Evolutionary conservation across 1,284 basidiomycete species (phyloP).

Genomic region (Phellopilus nigrolimitatus): DNA sequence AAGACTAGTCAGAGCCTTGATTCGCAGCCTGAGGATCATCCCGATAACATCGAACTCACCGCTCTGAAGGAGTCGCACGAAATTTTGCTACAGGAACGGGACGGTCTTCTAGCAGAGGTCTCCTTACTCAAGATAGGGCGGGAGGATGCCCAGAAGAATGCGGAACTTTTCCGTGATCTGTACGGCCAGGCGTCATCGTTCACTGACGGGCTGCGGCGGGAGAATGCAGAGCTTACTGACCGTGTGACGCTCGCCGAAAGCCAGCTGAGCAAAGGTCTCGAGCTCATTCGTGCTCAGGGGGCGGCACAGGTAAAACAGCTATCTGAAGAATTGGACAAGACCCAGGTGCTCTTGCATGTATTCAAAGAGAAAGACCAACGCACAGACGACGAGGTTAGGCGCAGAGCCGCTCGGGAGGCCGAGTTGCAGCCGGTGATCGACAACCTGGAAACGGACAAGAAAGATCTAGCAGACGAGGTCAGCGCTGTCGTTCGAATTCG

Average conservation of each 20-base stretch:
- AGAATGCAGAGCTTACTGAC: constrained; percentile 51
- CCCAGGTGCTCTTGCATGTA: constrained; percentile 41
- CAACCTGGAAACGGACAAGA: constrained; percentile 4
- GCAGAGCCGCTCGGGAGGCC: constrained; percentile 49
- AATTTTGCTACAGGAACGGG: constrained; percentile 21
- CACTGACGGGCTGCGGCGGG: constrained; percentile 37
- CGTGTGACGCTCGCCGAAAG: constrained; percentile 43
- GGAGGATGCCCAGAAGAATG: constrained; percentile 38
- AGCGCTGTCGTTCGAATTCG: constrained; percentile 9
- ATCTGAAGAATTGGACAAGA: constrained; percentile 37
- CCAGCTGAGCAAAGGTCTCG: constrained; percentile 50
- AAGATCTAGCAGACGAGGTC: constrained; percentile 3
- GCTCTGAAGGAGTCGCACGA: constrained; percentile 11
- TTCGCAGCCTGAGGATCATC: background rate
- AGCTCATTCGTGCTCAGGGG: constrained; percentile 44
- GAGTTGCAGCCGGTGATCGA: constrained; percentile 33
- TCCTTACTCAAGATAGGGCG: constrained; percentile 25
- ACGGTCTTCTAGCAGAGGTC: constrained; percentile 18
- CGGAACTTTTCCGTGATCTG: constrained; percentile 47
- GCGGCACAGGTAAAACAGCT: constrained; percentile 40
- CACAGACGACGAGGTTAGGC: constrained; percentile 57
- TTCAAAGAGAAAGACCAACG: constrained; percentile 48
- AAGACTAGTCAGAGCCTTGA: background rate
- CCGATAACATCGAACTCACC: background rate
- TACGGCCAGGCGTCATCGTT: constrained; percentile 48